Conservation (phyloP, 768 basidiomycete species). For the Suillus discolor region DNA sequence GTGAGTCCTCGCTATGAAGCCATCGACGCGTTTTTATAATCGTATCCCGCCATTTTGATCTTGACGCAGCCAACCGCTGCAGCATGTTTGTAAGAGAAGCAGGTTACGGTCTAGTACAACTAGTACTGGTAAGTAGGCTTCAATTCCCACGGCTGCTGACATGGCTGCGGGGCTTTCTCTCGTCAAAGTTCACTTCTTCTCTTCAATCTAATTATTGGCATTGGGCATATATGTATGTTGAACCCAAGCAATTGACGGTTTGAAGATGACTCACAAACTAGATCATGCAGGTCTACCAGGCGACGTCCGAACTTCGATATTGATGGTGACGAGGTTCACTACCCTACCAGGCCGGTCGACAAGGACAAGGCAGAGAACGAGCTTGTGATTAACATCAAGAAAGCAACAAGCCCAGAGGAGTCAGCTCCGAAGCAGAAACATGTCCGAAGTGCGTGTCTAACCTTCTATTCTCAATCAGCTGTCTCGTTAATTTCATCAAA, state of each 20-base stretch:
- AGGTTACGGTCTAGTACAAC: background rate
- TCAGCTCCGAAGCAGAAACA: slow-evolving; percentile 99
- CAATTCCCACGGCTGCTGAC: slow-evolving; percentile 2
- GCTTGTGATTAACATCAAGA: slow-evolving; percentile 94
- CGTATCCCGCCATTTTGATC: slow-evolving; percentile 14
- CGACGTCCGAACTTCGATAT: slow-evolving; percentile 55
- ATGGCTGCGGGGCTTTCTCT: slow-evolving; percentile 1
- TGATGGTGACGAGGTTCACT: slow-evolving; percentile 83
- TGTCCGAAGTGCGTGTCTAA: slow-evolving; percentile 79
- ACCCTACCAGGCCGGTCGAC: slow-evolving; percentile 96
- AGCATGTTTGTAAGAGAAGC: background rate
- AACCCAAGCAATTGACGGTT: slow-evolving; percentile 10
- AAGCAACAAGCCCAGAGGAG: slow-evolving; percentile 95
- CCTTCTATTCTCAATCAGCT: slow-evolving; percentile 13
- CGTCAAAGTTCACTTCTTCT: background rate
- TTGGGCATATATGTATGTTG: slow-evolving; percentile 10
- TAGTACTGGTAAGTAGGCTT: background rate
- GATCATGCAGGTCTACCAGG: slow-evolving; percentile 32
- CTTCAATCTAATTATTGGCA: slow-evolving; percentile 12
- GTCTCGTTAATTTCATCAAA: slow-evolving; percentile 36
- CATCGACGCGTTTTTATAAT: slow-evolving; percentile 13
- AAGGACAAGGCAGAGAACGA: slow-evolving; percentile 98
- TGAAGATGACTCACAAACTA: slow-evolving; percentile 6
- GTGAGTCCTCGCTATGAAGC: slow-evolving; percentile 20
- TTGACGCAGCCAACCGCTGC: slow-evolving; percentile 10